phyloP scores from a whole-genome alignment of 257 asterid genomes.

The Lithospermum erythrorhizon region DNA sequence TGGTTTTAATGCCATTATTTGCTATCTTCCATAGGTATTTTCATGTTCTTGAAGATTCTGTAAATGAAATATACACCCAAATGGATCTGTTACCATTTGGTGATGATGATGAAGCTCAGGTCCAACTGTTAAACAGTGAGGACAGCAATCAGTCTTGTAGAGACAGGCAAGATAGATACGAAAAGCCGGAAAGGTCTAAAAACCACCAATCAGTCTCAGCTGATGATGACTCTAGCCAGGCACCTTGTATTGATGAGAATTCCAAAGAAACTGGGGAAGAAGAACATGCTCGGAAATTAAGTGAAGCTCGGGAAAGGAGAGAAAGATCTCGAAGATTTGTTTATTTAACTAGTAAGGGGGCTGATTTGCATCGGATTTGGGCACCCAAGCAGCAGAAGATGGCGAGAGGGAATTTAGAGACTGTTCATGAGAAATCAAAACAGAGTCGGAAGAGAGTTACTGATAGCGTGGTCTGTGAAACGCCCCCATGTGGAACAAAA shows the following conservation, averaged over 20 bases:
- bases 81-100: slow-evolving; percentile 91
- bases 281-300: slow-evolving; percentile 42
- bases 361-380: slow-evolving; percentile 86
- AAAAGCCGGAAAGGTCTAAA: slow-evolving; percentile 36
- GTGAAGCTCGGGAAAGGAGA: slow-evolving; percentile 71
- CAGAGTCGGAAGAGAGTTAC: slow-evolving; percentile 24
- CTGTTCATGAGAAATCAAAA: slow-evolving; percentile 37
- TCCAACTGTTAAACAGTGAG: slow-evolving; percentile 61
- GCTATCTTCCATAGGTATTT: slow-evolving; percentile 41
- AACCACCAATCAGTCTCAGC: slow-evolving; percentile 32
- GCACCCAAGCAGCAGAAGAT: slow-evolving; percentile 62
- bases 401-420: slow-evolving; percentile 32
- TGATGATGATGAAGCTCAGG: slow-evolving; percentile 65
- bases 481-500: slow-evolving; percentile 55
- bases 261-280: slow-evolving; percentile 21
- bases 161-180: slow-evolving; percentile 40
- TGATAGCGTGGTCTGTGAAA: slow-evolving; percentile 56
- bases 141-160: slow-evolving; percentile 83
- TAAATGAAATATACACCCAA: slow-evolving; percentile 39
- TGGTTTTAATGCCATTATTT: slow-evolving; percentile 1
- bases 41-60: slow-evolving; percentile 43
- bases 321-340: slow-evolving; percentile 49
- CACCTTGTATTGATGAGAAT: slow-evolving; percentile 17
- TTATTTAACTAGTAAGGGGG: slow-evolving; percentile 42
- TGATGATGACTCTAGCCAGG: slow-evolving; percentile 43